Percentiles rank a stretch among this genome's conserved stretches.
phyloP scores from a whole-genome alignment of 2,329 filamentous ascomycete genomes.

The Cyphellophora europaea region DNA sequence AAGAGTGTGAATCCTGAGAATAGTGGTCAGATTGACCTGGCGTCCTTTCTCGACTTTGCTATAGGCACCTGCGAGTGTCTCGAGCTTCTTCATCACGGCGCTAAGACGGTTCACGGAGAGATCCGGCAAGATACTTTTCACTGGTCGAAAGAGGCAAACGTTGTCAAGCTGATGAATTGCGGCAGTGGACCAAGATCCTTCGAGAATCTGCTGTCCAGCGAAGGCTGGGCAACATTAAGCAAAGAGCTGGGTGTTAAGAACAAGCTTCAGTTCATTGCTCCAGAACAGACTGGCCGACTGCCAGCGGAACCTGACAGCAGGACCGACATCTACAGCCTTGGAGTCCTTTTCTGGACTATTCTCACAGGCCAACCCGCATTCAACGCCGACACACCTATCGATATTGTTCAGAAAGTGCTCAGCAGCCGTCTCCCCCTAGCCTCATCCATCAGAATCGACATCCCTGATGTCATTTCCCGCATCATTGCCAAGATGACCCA shows the following conservation, averaged over 20 bases:
- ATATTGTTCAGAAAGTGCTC: conserved; percentile 85
- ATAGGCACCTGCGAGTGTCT: conserved; percentile 79
- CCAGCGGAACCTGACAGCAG: conserved; percentile 83
- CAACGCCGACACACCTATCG: conserved; percentile 68
- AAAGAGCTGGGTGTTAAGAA: conserved; percentile 78
- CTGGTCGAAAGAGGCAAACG: conserved; percentile 60
- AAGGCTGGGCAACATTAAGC: conserved; percentile 76
- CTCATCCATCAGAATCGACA: conserved; percentile 66
- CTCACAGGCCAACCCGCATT: conserved; percentile 73
- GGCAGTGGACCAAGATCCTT: conserved; percentile 82
- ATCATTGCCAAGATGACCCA: conserved; percentile 90
- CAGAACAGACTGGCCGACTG: conserved; percentile 89
- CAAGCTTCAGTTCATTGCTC: conserved; percentile 85
- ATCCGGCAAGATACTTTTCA: conserved; percentile 87
- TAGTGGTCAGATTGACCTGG: conserved; percentile 29
- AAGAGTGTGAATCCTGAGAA: conserved; percentile 39
- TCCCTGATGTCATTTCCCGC: conserved; percentile 71
- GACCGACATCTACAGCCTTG: conserved; percentile 88
- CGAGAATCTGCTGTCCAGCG: conserved; percentile 75
- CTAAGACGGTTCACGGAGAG: conserved; percentile 82
- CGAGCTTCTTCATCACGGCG: conserved; percentile 82
- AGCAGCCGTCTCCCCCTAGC: conserved; percentile 68
- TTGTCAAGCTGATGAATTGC: conserved; percentile 73
- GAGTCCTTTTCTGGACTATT: conserved; percentile 80
- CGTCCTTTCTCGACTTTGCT: conserved; percentile 75